A percentile compares a stretch with the other conserved stretches of the same genome.
Conservation (phyloP, 2,329 filamentous ascomycete species). For the Fusarium cicatricum region DNA sequence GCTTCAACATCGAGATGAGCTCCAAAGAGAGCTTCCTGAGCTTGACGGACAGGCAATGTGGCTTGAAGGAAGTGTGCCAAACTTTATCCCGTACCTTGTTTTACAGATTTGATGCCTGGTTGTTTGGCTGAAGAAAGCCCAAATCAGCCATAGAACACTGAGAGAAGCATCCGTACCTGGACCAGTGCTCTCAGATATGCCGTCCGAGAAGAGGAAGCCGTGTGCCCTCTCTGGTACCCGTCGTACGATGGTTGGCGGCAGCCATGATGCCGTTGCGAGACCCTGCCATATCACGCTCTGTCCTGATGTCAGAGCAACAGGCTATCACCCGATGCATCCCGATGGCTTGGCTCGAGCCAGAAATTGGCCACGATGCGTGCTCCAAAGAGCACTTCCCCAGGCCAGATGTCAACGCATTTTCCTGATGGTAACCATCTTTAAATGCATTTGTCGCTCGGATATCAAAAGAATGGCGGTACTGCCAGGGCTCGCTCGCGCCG, state of each 20-base stretch:
- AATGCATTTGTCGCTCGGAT: not conserved
- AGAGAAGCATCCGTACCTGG: not conserved
- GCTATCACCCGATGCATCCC: slow-evolving; percentile 6
- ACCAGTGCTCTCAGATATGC: not conserved
- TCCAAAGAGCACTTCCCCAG: not conserved
- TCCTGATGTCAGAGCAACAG: not conserved
- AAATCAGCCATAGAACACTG: not conserved
- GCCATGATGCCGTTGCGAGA: not conserved
- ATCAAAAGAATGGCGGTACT: slow-evolving; percentile 37
- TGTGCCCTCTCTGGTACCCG: not conserved
- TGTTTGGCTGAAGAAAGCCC: not conserved
- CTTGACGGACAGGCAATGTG: slow-evolving; percentile 14
- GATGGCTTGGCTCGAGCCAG: not conserved
- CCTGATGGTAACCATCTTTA: not conserved
- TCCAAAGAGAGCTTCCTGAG: too few relatives aligned
- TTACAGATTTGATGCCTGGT: slow-evolving; percentile 1
- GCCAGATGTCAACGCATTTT: not conserved
- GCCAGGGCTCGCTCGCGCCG: slow-evolving; percentile 20
- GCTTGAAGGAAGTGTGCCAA: not conserved
- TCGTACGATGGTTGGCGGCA: not conserved
- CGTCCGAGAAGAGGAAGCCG: not conserved
- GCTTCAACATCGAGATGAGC: too few relatives aligned
- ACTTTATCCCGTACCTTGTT: not conserved
- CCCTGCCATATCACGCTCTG: not conserved
- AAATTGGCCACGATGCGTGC: slow-evolving; percentile 10